Conservation (phyloP, 2,329 filamentous ascomycete genomes). For the Hypomyces perniciosus region DNA sequence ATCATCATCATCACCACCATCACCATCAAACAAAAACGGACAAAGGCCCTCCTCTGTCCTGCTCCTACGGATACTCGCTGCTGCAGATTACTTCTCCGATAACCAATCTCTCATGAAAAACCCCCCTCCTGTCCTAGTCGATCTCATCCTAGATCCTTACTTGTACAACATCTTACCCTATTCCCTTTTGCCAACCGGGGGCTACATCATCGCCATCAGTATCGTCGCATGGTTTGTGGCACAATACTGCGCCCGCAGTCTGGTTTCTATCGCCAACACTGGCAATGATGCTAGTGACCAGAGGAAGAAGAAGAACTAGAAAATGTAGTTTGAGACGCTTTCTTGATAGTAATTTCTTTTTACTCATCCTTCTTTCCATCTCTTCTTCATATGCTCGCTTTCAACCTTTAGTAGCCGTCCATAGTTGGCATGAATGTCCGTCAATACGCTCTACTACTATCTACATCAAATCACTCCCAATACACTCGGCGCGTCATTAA, state of each 20-base stretch:
- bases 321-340: not conserved
- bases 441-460: not conserved
- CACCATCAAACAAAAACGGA: not conserved
- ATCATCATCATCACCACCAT: not conserved
- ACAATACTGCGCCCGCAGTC: conserved; percentile 23
- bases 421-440: not conserved
- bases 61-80: conserved; percentile 67
- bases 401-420: too few relatives aligned
- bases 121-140: conserved; percentile 68
- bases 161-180: conserved; percentile 71
- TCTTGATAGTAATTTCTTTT: not conserved
- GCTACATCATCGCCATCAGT: conserved; percentile 62
- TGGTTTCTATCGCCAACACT: conserved; percentile 23
- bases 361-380: not conserved
- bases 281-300: conserved; percentile 13
- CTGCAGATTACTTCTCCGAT: conserved; percentile 79
- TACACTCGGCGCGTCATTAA: not conserved
- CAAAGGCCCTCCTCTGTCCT: conserved; percentile 44
- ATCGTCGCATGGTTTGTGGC: conserved; percentile 39
- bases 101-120: conserved; percentile 67
- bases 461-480: not conserved
- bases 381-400: not conserved
- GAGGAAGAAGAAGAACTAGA: conserved; percentile 34
- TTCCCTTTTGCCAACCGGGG: conserved; percentile 66
- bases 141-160: conserved; percentile 83